phyloP scores from a whole-genome alignment of 2,329 filamentous ascomycete genomes.

The Fusarium sp. region DNA sequence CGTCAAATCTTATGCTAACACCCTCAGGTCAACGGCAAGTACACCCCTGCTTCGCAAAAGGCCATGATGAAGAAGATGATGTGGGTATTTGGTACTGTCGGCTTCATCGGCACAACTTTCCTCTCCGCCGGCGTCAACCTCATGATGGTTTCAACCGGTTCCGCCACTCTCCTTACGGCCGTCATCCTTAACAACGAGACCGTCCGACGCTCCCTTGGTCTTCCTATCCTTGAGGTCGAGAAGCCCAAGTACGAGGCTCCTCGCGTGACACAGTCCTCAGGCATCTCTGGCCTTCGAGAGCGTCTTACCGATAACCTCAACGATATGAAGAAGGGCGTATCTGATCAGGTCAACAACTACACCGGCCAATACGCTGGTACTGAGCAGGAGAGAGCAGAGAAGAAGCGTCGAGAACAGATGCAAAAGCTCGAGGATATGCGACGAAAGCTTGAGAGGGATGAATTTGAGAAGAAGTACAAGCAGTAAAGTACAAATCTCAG shows the following conservation, averaged over 20 bases:
- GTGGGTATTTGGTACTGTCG: constrained; percentile 54
- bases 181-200: constrained; percentile 50
- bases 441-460: constrained; percentile 48
- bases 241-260: constrained; percentile 50
- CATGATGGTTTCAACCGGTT: constrained; percentile 55
- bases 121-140: constrained; percentile 59
- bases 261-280: constrained; percentile 36
- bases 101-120: constrained; percentile 56
- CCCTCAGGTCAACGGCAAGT: constrained; percentile 49
- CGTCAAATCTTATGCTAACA: constrained; percentile 25
- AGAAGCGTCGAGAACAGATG: constrained; percentile 47
- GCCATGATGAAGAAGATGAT: constrained; percentile 54
- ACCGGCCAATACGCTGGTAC: constrained; percentile 48
- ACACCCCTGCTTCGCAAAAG: constrained; percentile 46
- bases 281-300: constrained; percentile 44
- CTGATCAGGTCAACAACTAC: constrained; percentile 47
- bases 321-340: constrained; percentile 51
- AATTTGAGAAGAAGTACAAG: constrained; percentile 55
- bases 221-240: constrained; percentile 48
- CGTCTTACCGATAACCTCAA: constrained; percentile 47
- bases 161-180: constrained; percentile 50
- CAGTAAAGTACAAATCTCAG: constrained; percentile 20
- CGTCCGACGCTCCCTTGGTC: constrained; percentile 51
- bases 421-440: constrained; percentile 50
- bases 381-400: constrained; percentile 48